These are phyloP conservation scores for Neodidymelliopsis sp. DNA, from an alignment of 2,329 filamentous ascomycete species.

Conservation along the genomic window DNA sequence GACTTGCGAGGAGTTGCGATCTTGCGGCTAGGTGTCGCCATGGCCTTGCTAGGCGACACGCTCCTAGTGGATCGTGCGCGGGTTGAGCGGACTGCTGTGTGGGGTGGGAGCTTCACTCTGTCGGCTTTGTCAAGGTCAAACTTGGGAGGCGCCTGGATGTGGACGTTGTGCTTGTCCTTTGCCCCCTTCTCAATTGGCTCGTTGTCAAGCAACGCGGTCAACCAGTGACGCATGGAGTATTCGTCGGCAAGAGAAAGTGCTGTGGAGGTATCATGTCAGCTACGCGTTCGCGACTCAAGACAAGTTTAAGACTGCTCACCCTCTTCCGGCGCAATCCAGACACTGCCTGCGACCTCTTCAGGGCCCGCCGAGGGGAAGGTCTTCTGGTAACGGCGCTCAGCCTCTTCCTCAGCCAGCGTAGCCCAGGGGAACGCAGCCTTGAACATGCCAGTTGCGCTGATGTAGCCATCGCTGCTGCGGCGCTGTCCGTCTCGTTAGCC, in stretches of 20 bases:
- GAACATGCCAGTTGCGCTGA: constrained; percentile 91
- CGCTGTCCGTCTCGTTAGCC: constrained; percentile 60
- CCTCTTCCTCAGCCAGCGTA: constrained; percentile 73
- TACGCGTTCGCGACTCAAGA: background rate
- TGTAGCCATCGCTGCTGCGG: constrained; percentile 82
- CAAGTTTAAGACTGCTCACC: constrained; percentile 54
- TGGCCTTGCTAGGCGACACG: constrained; percentile 63
- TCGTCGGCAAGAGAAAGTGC: constrained; percentile 85
- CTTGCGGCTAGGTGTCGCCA: constrained; percentile 55
- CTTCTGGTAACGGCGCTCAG: constrained; percentile 85
- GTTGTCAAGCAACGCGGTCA: constrained; percentile 90
- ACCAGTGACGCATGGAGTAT: constrained; percentile 86
- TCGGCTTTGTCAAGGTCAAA: constrained; percentile 66
- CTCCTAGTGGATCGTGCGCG: constrained; percentile 66
- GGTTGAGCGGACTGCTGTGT: constrained; percentile 45
- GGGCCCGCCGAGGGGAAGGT: constrained; percentile 78
- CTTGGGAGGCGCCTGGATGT: constrained; percentile 81
- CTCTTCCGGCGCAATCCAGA: constrained; percentile 87
- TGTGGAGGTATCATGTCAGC: constrained; percentile 51
- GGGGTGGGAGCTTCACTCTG: constrained; percentile 41
- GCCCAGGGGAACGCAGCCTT: constrained; percentile 87
- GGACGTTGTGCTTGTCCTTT: constrained; percentile 71
- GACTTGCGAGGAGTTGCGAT: constrained; percentile 63
- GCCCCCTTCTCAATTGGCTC: constrained; percentile 74
- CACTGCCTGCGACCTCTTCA: constrained; percentile 94